Percentiles rank a stretch among this genome's conserved stretches.
phyloP scores from a whole-genome alignment of 208 protist genomes.

The Trypanosoma brucei region DNA sequence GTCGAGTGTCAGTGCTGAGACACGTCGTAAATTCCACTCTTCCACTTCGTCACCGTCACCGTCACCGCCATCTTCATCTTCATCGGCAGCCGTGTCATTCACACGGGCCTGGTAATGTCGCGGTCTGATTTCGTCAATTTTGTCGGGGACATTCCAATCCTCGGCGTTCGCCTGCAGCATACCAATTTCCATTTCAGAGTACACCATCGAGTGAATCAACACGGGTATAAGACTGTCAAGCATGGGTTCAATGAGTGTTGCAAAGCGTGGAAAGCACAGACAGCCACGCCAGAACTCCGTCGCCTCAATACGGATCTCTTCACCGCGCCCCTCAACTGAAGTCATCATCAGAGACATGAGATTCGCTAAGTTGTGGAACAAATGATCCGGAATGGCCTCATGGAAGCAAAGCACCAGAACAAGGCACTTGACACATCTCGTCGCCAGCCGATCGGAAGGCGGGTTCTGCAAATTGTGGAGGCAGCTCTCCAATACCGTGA shows the following conservation, averaged over 20 bases:
- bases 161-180: constrained; percentile 72
- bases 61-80: constrained; percentile 45
- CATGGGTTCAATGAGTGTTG: constrained; percentile 38
- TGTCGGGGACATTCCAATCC: constrained; percentile 80
- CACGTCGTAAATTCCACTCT: constrained; percentile 91
- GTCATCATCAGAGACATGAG: constrained; percentile 55
- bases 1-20: constrained; percentile 83
- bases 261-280: constrained; percentile 71
- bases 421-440: constrained; percentile 58
- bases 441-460: constrained; percentile 38
- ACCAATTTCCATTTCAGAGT: constrained; percentile 87
- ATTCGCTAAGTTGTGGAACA: constrained; percentile 49
- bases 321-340: constrained; percentile 33
- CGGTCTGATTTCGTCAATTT: constrained; percentile 79
- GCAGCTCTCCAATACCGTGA: constrained; percentile 50
- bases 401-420: constrained; percentile 66
- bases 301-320: constrained; percentile 77
- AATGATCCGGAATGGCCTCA: constrained; percentile 39
- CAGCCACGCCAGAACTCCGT: constrained; percentile 79
- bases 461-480: constrained; percentile 58
- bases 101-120: constrained; percentile 67
- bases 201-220: constrained; percentile 88
- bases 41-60: constrained; percentile 85
- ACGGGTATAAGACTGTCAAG: constrained; percentile 62
- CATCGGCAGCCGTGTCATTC: constrained; percentile 37